Evolutionary conservation across 495 filamentous ascomycete genomes (phyloP).

Genomic region (Penicillium canariense): DNA sequence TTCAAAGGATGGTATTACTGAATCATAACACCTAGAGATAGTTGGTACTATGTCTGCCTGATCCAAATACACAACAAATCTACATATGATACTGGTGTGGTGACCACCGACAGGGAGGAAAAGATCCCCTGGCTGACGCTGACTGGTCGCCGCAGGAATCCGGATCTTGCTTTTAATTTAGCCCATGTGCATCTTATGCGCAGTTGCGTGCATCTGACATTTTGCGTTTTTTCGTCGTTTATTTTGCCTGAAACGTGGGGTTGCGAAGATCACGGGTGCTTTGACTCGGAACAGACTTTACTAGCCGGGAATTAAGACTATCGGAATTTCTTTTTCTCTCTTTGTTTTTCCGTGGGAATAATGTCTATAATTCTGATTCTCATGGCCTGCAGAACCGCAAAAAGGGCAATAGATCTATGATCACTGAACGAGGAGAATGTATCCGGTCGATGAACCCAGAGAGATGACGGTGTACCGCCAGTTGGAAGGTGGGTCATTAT

Average conservation of each 20-base stretch:
- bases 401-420: no score
- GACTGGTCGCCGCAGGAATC: neutral
- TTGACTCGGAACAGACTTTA: neutral
- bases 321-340: no score
- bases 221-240: conserved; percentile 14
- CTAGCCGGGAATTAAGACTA: neutral
- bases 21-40: no score
- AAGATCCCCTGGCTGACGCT: neutral
- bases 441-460: no score
- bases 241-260: conserved; percentile 23
- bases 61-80: neutral
- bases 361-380: no score
- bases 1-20: neutral
- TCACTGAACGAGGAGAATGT: no score
- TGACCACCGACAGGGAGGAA: neutral
- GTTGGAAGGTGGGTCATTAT: no score
- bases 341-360: no score
- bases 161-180: neutral
- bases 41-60: no score
- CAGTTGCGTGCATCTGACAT: neutral
- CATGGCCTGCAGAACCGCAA: no score
- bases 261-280: conserved; percentile 2
- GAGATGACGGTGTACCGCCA: no score
- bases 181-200: neutral
- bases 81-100: neutral